Conservation (phyloP, 495 filamentous ascomycete genomes). For the Durotheca rogersii region DNA sequence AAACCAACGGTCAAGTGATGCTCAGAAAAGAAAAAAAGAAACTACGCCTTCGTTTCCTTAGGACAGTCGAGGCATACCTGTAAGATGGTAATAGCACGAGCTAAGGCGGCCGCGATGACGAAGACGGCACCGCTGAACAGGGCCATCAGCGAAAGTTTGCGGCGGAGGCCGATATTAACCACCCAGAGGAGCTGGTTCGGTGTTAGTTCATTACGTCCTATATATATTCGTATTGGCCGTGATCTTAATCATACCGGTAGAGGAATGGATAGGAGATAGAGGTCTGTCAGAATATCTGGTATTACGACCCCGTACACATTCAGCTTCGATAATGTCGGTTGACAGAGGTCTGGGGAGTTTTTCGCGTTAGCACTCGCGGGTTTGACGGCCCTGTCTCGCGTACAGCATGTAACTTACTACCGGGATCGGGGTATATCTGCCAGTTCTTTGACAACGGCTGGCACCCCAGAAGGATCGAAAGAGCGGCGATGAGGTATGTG, state of each 20-base stretch:
- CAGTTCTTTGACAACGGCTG: slow-evolving; percentile 53
- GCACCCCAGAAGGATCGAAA: slow-evolving; percentile 58
- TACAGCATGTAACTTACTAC: slow-evolving; percentile 40
- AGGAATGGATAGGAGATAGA: slow-evolving; percentile 56
- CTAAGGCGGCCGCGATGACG: slow-evolving; percentile 48
- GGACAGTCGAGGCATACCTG: slow-evolving; percentile 35
- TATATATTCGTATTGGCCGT: not conserved
- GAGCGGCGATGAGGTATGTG: slow-evolving; percentile 56
- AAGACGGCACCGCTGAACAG: slow-evolving; percentile 55
- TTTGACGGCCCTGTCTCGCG: too few species aligned
- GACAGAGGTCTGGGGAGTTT: slow-evolving; percentile 46
- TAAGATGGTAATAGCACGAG: slow-evolving; percentile 52
- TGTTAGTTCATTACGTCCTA: too few species aligned
- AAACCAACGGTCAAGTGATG: too few species aligned
- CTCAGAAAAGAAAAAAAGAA: too few species aligned
- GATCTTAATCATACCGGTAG: slow-evolving; percentile 43
- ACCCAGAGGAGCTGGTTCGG: slow-evolving; percentile 42
- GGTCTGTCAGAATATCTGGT: slow-evolving; percentile 51
- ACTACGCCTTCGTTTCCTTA: not conserved
- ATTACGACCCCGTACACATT: slow-evolving; percentile 49
- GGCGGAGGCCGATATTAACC: slow-evolving; percentile 43
- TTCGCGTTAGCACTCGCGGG: too few species aligned
- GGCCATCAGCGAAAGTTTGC: slow-evolving; percentile 48
- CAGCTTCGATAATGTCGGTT: slow-evolving; percentile 49
- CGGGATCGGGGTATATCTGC: slow-evolving; percentile 60